Conservation (phyloP, 1,284 basidiomycete genomes). For the Earliella scabrosa region DNA sequence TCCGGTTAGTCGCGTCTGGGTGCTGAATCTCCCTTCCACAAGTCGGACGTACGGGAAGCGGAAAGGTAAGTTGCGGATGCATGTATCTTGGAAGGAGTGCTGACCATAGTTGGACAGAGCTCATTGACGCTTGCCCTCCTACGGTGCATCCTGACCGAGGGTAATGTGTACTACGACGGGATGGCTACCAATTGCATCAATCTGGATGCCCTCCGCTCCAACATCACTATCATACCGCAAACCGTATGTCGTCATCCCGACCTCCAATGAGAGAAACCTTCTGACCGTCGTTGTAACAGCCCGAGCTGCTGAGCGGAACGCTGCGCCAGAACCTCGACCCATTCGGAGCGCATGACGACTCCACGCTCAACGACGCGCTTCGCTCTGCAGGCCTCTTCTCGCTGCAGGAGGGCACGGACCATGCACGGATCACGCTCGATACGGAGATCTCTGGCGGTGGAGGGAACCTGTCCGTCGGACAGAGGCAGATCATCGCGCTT, state of each 20-base stretch:
- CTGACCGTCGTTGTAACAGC: no score
- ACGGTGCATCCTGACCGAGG: conserved; percentile 51
- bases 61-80: conserved; percentile 8
- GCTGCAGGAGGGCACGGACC: conserved; percentile 32
- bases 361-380: conserved; percentile 54
- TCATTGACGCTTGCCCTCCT: conserved; percentile 47
- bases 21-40: neutral
- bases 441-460: conserved; percentile 40
- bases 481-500: conserved; percentile 50
- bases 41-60: conserved; percentile 68
- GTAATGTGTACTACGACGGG: conserved; percentile 43
- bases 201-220: conserved; percentile 56
- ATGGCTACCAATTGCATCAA: conserved; percentile 49
- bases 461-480: conserved; percentile 45
- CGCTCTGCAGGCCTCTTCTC: conserved; percentile 34
- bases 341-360: conserved; percentile 77
- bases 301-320: conserved; percentile 66
- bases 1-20: neutral
- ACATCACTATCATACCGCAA: conserved; percentile 53
- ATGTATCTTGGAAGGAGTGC: neutral
- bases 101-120: conserved; percentile 28
- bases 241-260: conserved; percentile 16
- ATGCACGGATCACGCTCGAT: conserved; percentile 39
- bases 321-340: conserved; percentile 71
- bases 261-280: no score